Percentiles rank a stretch among this genome's conserved stretches.
phyloP scores from a whole-genome alignment of 768 basidiomycete genomes.

The Serendipita indica region DNA sequence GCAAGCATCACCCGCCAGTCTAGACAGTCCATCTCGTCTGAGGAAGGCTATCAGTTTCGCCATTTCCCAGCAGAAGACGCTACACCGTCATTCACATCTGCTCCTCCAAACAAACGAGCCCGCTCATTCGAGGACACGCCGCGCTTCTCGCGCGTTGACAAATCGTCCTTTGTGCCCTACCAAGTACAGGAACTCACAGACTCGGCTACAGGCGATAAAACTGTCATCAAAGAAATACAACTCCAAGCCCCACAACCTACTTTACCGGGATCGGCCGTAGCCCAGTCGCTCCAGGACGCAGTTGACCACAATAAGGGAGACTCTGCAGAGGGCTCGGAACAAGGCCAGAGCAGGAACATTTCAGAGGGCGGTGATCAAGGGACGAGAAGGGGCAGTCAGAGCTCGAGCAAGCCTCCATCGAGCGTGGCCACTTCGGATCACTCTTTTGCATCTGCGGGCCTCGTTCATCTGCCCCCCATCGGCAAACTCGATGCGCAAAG shows the following conservation, averaged over 20 bases:
- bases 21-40: not conserved
- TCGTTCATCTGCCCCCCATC: slow-evolving; percentile 13
- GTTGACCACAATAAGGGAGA: too few relatives aligned
- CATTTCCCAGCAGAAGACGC: slow-evolving; percentile 11
- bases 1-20: not conserved
- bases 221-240: slow-evolving; percentile 10
- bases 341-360: too few relatives aligned
- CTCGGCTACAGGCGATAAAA: slow-evolving; percentile 13
- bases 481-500: not conserved
- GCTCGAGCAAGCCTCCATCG: slow-evolving; percentile 2
- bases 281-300: too few relatives aligned
- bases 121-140: not conserved
- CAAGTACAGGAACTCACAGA: slow-evolving; percentile 14
- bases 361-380: too few relatives aligned
- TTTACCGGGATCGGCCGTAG: not conserved
- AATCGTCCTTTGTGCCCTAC: not conserved
- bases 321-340: too few relatives aligned
- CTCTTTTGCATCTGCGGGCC: slow-evolving; percentile 11
- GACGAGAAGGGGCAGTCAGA: too few relatives aligned
- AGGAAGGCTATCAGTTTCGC: slow-evolving; percentile 10
- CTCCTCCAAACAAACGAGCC: too few relatives aligned
- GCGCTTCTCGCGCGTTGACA: not conserved
- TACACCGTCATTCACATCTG: not conserved
- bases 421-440: not conserved
- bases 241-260: not conserved